phyloP scores from a whole-genome alignment of 768 basidiomycete species.

The Mycena rosella region DNA sequence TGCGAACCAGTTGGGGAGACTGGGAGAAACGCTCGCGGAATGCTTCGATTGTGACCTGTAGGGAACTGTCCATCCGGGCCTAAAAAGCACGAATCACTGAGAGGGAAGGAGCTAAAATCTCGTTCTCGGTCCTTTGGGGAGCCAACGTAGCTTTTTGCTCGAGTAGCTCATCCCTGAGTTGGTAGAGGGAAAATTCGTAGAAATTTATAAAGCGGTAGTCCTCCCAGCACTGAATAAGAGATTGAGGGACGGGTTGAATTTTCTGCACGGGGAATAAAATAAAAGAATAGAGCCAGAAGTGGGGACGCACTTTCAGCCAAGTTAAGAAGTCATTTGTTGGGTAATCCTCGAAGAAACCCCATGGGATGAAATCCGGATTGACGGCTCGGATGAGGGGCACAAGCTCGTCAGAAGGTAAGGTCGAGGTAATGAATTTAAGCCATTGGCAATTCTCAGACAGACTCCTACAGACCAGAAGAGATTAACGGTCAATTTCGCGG shows the following conservation, averaged over 20 bases:
- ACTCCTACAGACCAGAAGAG: no score
- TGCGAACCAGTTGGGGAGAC: background rate
- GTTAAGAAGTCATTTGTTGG: background rate
- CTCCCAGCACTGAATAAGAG: background rate
- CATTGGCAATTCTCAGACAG: background rate
- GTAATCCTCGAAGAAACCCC: no score
- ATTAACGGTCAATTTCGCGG: no score
- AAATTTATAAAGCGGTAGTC: background rate
- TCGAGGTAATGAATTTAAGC: background rate
- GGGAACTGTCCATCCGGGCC: background rate
- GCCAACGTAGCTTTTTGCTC: background rate
- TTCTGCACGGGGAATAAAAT: background rate
- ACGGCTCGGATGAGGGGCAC: background rate
- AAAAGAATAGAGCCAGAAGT: background rate
- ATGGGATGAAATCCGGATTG: background rate
- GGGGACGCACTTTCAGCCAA: background rate
- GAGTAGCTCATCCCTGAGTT: background rate
- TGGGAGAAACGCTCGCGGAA: background rate
- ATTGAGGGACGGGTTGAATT: background rate
- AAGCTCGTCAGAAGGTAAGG: background rate
- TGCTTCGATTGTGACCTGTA: background rate
- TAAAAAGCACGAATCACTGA: background rate
- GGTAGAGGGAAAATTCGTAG: background rate
- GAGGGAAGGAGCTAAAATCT: background rate
- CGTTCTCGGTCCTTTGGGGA: background rate